Base-by-base conservation (phyloP, 164 flowering plant species). In the Piper longum region DNA sequence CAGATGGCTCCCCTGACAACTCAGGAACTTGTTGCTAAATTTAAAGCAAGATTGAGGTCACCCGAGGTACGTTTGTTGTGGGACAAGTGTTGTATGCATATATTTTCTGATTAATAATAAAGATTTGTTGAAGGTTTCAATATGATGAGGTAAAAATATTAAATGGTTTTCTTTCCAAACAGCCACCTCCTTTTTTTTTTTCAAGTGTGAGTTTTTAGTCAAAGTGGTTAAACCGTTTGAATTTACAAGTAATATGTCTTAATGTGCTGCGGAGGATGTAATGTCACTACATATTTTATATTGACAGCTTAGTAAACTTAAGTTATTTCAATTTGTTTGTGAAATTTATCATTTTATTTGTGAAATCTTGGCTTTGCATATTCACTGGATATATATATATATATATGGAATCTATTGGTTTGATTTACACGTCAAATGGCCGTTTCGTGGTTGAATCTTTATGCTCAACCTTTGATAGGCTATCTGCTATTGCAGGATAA, bases 1-100 rank as follows among this genome's bases (percentile, higher is more conserved):
- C 91, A 84, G 68, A 81, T 67, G 69, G 79, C 83, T 26, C 91
- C 82, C 13, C 76, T 93, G 54, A 93, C 95, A 16, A 90, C 97
- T 5, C 90, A 81, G 68, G 96, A 90, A 70, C 92, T 93, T 61
- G 97, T 93, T 67, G 85, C 82, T 40, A 82, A 75, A 68, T 93
- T 93, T 62, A 88, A 76, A 73, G 82, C 84, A 2, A 79, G 97
- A 65, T 76, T 93, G 40, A 88, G 75, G 67, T 40, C 75, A 5
- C 63, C 45, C 41, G 97, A 86, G 98, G 98, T 89, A 77, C 54
- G 72, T 19, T 59, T 5, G 56, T 44, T 60, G 11, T 41, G 13
- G 4, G 11, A 16, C 4, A 14, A 8, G 11, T 42, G 5, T 57
- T 26, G 12, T 36, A 41, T 57, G 41, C 60, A 57, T 3, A n/a